Percentiles rank a stretch among this genome's conserved stretches.
phyloP scores from a whole-genome alignment of 257 asterid genomes.

The Lavandula angustifolia region DNA sequence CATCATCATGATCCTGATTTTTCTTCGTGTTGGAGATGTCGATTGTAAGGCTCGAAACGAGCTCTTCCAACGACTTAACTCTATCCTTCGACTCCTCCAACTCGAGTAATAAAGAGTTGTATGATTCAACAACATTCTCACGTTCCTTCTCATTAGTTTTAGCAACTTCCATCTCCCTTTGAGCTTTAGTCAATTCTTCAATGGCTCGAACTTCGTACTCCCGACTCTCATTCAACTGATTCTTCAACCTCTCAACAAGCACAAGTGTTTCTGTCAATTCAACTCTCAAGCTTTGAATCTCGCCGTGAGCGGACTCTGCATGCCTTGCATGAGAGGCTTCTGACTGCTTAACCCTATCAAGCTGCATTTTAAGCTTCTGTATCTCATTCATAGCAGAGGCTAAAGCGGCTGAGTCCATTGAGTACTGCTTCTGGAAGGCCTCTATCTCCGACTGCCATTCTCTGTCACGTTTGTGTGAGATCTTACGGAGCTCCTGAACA shows the following conservation, averaged over 20 bases:
- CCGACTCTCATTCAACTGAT: slow-evolving; percentile 53
- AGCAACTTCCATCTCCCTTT: slow-evolving; percentile 19
- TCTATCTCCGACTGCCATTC: slow-evolving; percentile 87
- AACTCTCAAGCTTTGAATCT: slow-evolving; percentile 56
- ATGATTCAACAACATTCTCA: slow-evolving; percentile 39
- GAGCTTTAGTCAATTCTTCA: too few relatives aligned
- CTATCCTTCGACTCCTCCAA: slow-evolving; percentile 59
- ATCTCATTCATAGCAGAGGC: slow-evolving; percentile 70
- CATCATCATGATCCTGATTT: slow-evolving; percentile 25
- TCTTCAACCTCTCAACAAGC: slow-evolving; percentile 55
- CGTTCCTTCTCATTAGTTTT: slow-evolving; percentile 45
- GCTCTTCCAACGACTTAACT: slow-evolving; percentile 57
- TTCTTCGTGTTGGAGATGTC: too few relatives aligned
- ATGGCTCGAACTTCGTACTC: slow-evolving; percentile 60
- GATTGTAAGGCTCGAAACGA: slow-evolving; percentile 43
- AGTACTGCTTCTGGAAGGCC: slow-evolving; percentile 73
- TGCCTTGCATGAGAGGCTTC: slow-evolving; percentile 69
- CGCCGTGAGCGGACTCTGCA: slow-evolving; percentile 69
- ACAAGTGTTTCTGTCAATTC: slow-evolving; percentile 61
- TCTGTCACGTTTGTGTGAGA: slow-evolving; percentile 78
- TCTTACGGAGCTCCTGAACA: slow-evolving; percentile 66
- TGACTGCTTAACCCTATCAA: slow-evolving; percentile 57
- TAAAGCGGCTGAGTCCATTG: slow-evolving; percentile 67
- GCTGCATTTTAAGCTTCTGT: slow-evolving; percentile 69
- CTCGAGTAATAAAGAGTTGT: slow-evolving; percentile 51